Evolutionary conservation across 2,329 filamentous ascomycete genomes (phyloP), one percentile per base, ranked within the genome.

Genomic region (Penicillium crustosum): DNA sequence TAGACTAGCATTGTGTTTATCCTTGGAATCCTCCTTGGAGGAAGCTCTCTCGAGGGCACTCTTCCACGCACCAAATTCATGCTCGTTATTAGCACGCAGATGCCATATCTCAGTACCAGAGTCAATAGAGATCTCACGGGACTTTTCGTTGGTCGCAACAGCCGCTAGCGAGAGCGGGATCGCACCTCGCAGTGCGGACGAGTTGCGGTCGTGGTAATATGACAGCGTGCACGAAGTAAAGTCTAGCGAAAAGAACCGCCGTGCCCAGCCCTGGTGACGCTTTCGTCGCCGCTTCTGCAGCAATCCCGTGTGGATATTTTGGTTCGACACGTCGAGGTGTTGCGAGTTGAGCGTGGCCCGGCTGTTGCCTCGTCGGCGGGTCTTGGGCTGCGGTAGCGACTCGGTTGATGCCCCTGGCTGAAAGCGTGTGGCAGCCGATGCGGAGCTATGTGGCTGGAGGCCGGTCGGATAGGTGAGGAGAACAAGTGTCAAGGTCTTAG

Each of bases 71-170:
- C 85, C 83, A 71, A 97, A 99, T 61, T 97, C 93, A 63, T 89
- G 89, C 49, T 86, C 84, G 66, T 90, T 96, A 49, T 84, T 85
- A 3, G 94, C 91, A 68, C 88, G 88, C 31, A 99, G 80, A 77
- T 97, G 94, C 94, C 94, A 99, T 27, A 99, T 87, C 75, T 99
- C 94, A 2, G 94, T 93, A 1, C 94, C 94, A 0, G 94, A 97
- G 73, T 99, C 94, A 57, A 99, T 94, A 42, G 89, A 96, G 53
- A 99, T 96, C 74, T 97, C 93, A 62, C 92, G 85, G 38, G 90
- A 86, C 68, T 90, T 86, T 73, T 94, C 91, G 70, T 96, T 93
- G 8, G 91, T 91, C 4, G 93, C 90, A 58, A 99, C 89, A 5
- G 91, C 94, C 17, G 94, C 94, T 51, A 99, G 79, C 27, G 91